Conservation (phyloP, 805 yeast species). For the Torulaspora indica region DNA sequence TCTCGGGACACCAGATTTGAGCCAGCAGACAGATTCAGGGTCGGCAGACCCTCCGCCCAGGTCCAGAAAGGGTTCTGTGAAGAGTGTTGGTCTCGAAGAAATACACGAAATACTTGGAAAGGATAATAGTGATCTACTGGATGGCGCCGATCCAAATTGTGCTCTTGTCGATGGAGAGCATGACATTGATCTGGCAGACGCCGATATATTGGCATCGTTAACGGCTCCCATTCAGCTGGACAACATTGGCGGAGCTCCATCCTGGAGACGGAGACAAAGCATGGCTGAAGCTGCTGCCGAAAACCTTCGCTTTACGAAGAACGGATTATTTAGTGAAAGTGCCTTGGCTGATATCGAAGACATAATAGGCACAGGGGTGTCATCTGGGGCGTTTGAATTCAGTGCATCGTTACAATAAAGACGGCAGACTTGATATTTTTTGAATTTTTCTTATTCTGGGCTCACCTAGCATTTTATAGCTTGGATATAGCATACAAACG, state of each 20-base stretch:
- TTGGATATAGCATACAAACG: background rate
- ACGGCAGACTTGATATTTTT: background rate
- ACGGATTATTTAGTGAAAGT: constrained; percentile 71
- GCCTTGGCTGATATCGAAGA: constrained; percentile 74
- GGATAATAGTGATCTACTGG: constrained; percentile 23
- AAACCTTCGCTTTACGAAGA: constrained; percentile 68
- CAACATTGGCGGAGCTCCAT: constrained; percentile 27
- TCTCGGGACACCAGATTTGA: constrained; percentile 3
- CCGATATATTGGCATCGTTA: constrained; percentile 33
- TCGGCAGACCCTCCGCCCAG: constrained; percentile 1
- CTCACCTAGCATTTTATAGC: constrained; percentile 1
- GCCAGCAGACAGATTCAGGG: constrained; percentile 3
- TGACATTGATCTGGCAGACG: constrained; percentile 24
- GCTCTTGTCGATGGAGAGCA: constrained; percentile 10
- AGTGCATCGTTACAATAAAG: constrained; percentile 28
- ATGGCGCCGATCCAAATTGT: constrained; percentile 11
- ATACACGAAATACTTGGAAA: constrained; percentile 31
- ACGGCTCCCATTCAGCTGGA: constrained; percentile 34
- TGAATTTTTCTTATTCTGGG: constrained; percentile 1
- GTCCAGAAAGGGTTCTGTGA: constrained; percentile 26
- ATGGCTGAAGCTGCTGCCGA: constrained; percentile 71
- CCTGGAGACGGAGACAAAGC: constrained; percentile 56
- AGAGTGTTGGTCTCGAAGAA: constrained; percentile 33
- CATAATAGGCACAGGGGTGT: constrained; percentile 25
- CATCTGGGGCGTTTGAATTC: constrained; percentile 23